Base-by-base conservation (phyloP, 305 asterid species). In the Rubia balearica region DNA sequence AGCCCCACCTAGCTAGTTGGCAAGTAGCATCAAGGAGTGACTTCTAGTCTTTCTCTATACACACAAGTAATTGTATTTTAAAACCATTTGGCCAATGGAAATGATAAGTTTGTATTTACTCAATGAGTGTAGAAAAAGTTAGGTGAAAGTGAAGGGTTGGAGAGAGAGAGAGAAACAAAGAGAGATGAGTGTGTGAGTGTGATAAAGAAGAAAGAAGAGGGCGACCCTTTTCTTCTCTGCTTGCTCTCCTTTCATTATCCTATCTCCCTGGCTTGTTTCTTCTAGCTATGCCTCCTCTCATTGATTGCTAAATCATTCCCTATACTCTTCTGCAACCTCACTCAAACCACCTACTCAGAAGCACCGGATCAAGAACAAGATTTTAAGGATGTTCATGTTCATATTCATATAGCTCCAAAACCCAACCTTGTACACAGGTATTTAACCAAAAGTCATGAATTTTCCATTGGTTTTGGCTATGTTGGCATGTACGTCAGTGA, bases 101-200 rank as follows among this genome's bases (percentile, higher is more conserved):
- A 79, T 81, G 83, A 79, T 76, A 80, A 75, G 76, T 70, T 79
- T 56, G 78, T 79, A 79, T 74, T 75, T 57, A 71, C 69, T 65
- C 11, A 66, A 45, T 40, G 33, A 69, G 53, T 72, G 72, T 62
- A 76, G 78, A 77, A 51, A 27, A 86, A 82, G 83, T 71, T 68
- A 57, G 79, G 79, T 84, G 92, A 87, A 86, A 85, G 88, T 81
- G 90, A 85, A 81, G 81, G 77, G 74, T 80, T 85, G 83, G 82
- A 65, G 78, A 72, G 55, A 41, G 38, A 65, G 51, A n/a, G 65
- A 61, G 38, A 76, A 69, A 56, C 30, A 82, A 79, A 57, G 72
- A 68, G 68, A 17, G 49, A 8, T 48, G 9, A 40, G 49, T 17
- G 19, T 11, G 46, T 73, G 74, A 61, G 27, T 17, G 61, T 57